phyloP scores from a whole-genome alignment of 805 yeast genomes.

The Starmerella vaccinii region DNA sequence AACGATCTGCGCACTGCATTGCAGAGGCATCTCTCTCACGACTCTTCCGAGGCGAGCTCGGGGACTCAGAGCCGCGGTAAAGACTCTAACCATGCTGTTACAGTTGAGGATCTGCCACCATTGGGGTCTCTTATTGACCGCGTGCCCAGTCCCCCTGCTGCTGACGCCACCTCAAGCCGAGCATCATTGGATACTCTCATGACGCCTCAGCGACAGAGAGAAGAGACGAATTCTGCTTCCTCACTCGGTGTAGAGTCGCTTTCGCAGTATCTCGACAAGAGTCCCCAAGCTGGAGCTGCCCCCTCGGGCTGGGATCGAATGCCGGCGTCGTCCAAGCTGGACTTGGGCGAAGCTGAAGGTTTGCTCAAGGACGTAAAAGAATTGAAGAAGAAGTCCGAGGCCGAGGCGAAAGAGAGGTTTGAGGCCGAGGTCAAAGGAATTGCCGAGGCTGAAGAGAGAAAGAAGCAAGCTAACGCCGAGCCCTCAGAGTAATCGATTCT shows the following conservation, averaged over 20 bases:
- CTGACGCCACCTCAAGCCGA: background rate
- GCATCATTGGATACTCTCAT: background rate
- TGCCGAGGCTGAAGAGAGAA: no score
- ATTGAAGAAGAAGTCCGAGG: background rate
- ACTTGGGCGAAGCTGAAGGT: background rate
- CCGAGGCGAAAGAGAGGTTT: background rate
- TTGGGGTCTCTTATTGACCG: constrained; percentile 15
- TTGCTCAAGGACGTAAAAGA: background rate
- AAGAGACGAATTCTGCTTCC: background rate
- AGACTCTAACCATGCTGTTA: background rate
- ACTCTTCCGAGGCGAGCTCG: background rate
- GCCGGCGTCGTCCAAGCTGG: constrained; percentile 4
- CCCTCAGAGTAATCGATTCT: background rate
- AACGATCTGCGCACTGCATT: constrained; percentile 11
- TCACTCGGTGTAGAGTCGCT: constrained; percentile 4
- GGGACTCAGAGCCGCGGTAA: background rate
- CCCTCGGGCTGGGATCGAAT: constrained; percentile 6
- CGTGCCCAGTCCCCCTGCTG: constrained; percentile 10
- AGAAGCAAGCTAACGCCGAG: background rate
- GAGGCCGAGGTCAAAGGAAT: no score
- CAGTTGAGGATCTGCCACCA: constrained; percentile 9
- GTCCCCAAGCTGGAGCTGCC: constrained; percentile 7
- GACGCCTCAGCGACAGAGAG: background rate
- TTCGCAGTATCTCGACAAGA: constrained; percentile 15
- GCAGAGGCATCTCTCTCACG: constrained; percentile 3